Conservation (phyloP, 2,329 filamentous ascomycete genomes). For the Colletotrichum sp. region DNA sequence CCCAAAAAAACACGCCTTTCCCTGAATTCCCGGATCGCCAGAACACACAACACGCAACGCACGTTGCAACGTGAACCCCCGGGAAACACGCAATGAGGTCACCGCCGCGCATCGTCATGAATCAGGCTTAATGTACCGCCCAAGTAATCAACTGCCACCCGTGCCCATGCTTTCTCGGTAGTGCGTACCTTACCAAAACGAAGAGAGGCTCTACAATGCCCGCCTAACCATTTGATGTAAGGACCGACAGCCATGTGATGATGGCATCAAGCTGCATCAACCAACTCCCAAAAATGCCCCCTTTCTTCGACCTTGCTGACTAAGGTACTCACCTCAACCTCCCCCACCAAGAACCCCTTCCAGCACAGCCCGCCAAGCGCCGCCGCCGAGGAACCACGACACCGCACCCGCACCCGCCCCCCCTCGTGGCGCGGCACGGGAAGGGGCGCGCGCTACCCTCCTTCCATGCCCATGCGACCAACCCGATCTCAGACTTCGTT, state of each 20-base stretch:
- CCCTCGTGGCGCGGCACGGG: conserved; percentile 7
- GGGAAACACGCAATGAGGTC: conserved; percentile 4
- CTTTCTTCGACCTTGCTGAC: not conserved
- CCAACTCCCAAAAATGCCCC: not conserved
- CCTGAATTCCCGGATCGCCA: not conserved
- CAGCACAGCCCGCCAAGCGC: not conserved
- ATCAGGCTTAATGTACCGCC: not conserved
- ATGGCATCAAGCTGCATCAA: not conserved
- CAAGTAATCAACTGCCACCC: not conserved
- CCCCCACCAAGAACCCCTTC: not conserved
- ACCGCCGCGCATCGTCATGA: not conserved
- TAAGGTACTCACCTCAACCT: not conserved
- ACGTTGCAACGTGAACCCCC: not conserved
- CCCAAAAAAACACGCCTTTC: not conserved
- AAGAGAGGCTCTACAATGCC: not conserved
- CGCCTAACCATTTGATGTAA: not conserved
- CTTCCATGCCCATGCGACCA: not conserved
- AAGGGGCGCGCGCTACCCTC: not conserved
- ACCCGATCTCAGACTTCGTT: not conserved
- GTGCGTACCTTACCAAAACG: not conserved
- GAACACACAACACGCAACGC: not conserved
- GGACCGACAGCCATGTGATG: not conserved
- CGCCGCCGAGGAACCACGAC: not conserved
- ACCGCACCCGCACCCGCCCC: not conserved
- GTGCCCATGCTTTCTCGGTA: not conserved